Conservation (phyloP, 106 monocot genomes). For the Platanthera guangdongensis region DNA sequence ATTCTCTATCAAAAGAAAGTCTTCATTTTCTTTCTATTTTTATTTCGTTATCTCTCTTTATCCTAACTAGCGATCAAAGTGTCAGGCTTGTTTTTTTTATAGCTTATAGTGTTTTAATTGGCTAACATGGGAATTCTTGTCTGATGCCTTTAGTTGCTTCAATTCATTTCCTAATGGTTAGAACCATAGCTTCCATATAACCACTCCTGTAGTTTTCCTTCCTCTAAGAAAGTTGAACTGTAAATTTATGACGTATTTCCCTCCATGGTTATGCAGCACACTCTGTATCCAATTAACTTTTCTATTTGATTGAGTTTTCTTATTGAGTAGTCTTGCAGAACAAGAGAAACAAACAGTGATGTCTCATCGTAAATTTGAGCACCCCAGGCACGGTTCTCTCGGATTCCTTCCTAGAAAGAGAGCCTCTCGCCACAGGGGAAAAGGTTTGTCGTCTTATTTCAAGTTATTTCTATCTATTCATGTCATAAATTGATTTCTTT, state of each 20-base stretch:
- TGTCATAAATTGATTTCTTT: background rate
- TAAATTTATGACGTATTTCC: background rate
- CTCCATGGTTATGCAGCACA: background rate
- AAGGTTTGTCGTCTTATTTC: conserved; percentile 34
- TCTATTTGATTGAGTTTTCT: background rate
- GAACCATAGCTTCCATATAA: background rate
- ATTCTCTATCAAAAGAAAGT: too few relatives aligned
- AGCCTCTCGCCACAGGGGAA: conserved; percentile 66
- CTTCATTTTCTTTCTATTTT: too few relatives aligned
- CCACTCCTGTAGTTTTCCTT: background rate
- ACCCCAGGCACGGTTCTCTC: conserved; percentile 75
- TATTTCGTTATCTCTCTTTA: too few relatives aligned
- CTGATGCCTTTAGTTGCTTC: background rate
- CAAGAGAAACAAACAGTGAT: conserved; percentile 15
- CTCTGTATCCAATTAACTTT: background rate
- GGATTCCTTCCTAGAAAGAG: conserved; percentile 82
- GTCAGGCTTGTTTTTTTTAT: background rate
- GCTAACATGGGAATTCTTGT: background rate
- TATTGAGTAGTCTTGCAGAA: background rate
- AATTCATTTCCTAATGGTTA: background rate
- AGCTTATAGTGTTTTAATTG: background rate
- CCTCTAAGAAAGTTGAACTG: background rate
- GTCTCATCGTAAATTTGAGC: conserved; percentile 87
- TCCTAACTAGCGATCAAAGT: too few relatives aligned
- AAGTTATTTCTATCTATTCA: background rate